Conservation (phyloP, 140 eudicot genomes). For the Bidens hawaiensis region DNA sequence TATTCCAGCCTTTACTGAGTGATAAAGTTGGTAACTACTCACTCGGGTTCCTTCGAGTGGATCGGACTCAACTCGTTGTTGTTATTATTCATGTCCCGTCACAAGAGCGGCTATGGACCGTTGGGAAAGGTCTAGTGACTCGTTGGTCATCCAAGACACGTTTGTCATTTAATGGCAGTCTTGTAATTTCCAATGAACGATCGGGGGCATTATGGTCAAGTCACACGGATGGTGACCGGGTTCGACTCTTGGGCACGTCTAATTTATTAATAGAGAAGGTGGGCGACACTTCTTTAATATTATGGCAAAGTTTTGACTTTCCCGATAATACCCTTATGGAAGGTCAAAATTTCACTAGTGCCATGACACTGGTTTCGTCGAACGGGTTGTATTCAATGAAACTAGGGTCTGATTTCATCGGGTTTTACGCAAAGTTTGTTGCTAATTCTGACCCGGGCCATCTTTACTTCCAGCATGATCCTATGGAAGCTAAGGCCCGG, state of each 20-base stretch:
- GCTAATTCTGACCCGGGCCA: conserved; percentile 36
- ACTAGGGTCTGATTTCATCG: conserved; percentile 67
- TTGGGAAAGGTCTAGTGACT: conserved; percentile 30
- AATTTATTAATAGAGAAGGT: conserved; percentile 43
- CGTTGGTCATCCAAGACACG: conserved; percentile 51
- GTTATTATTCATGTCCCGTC: conserved; percentile 73
- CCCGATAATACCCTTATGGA: conserved; percentile 92
- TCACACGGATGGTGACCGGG: conserved; percentile 60
- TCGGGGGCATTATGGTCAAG: conserved; percentile 83
- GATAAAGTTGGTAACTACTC: conserved; percentile 80
- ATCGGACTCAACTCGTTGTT: conserved; percentile 49
- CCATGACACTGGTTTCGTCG: conserved; percentile 66
- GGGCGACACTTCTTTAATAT: conserved; percentile 5
- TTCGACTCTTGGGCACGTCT: conserved; percentile 51
- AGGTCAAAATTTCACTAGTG: conserved; percentile 72
- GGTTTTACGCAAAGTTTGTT: conserved; percentile 47
- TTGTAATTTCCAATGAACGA: conserved; percentile 39
- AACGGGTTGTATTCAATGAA: conserved; percentile 81
- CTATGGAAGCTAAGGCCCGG: conserved; percentile 63
- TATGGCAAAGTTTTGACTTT: conserved; percentile 83
- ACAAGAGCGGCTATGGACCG: conserved; percentile 56
- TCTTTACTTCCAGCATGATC: conserved; percentile 56
- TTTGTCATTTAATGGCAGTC: conserved; percentile 71
- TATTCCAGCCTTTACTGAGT: conserved; percentile 59
- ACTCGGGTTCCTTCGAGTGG: conserved; percentile 69